Evolutionary conservation across 495 filamentous ascomycete species (phyloP).

Genomic region (Amorphotheca resinae): DNA sequence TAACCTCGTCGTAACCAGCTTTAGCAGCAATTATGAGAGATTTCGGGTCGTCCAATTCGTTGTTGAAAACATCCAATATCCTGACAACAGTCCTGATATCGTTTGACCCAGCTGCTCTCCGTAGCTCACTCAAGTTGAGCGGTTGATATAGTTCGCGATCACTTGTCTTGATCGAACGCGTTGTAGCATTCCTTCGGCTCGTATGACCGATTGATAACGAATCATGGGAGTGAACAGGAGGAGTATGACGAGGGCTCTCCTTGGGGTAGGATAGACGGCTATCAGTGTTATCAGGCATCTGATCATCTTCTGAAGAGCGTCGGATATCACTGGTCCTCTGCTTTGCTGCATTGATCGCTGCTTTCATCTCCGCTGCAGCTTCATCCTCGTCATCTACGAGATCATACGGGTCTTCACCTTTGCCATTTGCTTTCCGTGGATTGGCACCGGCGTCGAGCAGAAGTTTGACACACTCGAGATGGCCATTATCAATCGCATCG

Average conservation of each 20-base stretch:
- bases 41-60: conserved; percentile 56
- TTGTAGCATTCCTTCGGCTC: conserved; percentile 26
- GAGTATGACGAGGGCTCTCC: conserved; percentile 54
- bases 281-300: conserved; percentile 35
- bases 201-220: conserved; percentile 23
- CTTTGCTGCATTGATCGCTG: conserved; percentile 39
- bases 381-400: conserved; percentile 47
- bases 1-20: conserved; percentile 76
- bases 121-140: conserved; percentile 55
- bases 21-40: conserved; percentile 83
- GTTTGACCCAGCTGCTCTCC: conserved; percentile 68
- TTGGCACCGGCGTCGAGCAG: conserved; percentile 78
- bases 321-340: conserved; percentile 23
- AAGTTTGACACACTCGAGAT: conserved; percentile 79
- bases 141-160: conserved; percentile 43
- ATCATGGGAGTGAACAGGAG: conserved; percentile 30
- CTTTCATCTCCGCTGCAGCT: conserved; percentile 39
- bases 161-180: conserved; percentile 39
- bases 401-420: conserved; percentile 80
- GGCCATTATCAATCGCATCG: conserved; percentile 90
- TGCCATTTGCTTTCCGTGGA: conserved; percentile 72
- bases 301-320: conserved; percentile 23
- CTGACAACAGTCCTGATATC: conserved; percentile 68
- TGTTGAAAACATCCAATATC: conserved; percentile 63
- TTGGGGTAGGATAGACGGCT: conserved; percentile 54